Evolutionary conservation across 2,329 filamentous ascomycete genomes (phyloP).

Genomic region (Cytospora chrysosperma): DNA sequence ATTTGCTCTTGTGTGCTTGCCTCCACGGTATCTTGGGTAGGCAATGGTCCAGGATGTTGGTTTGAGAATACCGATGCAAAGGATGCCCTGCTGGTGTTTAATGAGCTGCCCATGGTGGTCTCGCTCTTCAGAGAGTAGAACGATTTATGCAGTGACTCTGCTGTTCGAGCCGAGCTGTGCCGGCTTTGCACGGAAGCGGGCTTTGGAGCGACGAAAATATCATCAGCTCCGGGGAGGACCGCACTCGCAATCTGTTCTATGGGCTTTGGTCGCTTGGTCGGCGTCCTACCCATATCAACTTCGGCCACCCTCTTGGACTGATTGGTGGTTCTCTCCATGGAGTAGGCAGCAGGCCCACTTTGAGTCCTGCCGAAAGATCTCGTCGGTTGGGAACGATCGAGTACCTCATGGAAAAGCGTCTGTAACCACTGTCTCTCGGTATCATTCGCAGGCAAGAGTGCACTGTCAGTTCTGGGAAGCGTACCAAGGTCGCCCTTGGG

Average conservation of each 20-base stretch:
- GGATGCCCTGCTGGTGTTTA: slow-evolving; percentile 35
- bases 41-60: slow-evolving; percentile 29
- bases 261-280: slow-evolving; percentile 1
- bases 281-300: background rate
- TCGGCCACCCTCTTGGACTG: slow-evolving; percentile 6
- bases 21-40: slow-evolving; percentile 35
- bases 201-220: background rate
- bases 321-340: slow-evolving; percentile 1
- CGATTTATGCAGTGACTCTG: slow-evolving; percentile 26
- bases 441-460: slow-evolving; percentile 24
- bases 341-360: slow-evolving; percentile 21
- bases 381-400: slow-evolving; percentile 22
- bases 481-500: slow-evolving; percentile 24
- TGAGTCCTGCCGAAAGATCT: slow-evolving; percentile 6
- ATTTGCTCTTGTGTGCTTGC: slow-evolving; percentile 27
- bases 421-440: slow-evolving; percentile 29
- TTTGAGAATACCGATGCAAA: slow-evolving; percentile 37
- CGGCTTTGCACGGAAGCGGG: background rate
- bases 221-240: background rate
- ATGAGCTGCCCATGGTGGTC: slow-evolving; percentile 26
- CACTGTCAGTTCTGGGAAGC: slow-evolving; percentile 15
- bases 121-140: slow-evolving; percentile 10
- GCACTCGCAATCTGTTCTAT: background rate
- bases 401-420: slow-evolving; percentile 26
- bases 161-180: slow-evolving; percentile 10